Evolutionary conservation across 2,329 filamentous ascomycete species (phyloP).

Genomic region (Hypoxylon sp.): DNA sequence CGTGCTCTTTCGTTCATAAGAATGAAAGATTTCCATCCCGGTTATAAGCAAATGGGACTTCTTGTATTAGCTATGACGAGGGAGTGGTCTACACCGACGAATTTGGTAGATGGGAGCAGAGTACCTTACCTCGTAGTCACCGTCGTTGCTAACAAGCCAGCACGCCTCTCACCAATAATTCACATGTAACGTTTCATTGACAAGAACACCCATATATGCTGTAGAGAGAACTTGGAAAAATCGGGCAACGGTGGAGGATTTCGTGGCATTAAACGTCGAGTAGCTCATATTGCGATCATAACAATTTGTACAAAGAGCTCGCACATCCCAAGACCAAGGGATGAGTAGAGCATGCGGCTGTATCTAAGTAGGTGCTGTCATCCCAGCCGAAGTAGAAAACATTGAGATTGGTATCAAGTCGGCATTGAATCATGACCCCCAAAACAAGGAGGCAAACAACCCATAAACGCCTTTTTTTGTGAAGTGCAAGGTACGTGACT

Average conservation of each 20-base stretch:
- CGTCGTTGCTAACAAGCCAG: neutral
- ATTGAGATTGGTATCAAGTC: conserved; percentile 31
- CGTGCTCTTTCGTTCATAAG: neutral
- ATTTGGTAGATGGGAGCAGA: neutral
- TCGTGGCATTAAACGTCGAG: conserved; percentile 2
- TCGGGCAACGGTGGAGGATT: neutral
- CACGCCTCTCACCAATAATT: neutral
- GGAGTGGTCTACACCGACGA: neutral
- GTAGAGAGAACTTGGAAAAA: neutral
- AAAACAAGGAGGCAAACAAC: conserved; percentile 18
- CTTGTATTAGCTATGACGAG: neutral
- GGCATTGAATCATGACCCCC: conserved; percentile 18
- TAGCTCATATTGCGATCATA: conserved; percentile 16
- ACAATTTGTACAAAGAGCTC: conserved; percentile 15
- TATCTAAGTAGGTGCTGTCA: conserved; percentile 22
- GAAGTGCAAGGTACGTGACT: conserved; percentile 1
- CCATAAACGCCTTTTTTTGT: conserved; percentile 20
- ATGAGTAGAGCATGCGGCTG: conserved; percentile 2
- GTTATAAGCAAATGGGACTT: neutral
- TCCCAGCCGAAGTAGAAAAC: conserved; percentile 13
- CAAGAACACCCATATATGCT: neutral
- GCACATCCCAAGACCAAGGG: conserved; percentile 1
- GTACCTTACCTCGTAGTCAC: neutral
- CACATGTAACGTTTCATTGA: neutral
- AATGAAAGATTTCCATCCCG: neutral